Conservation (phyloP, 108 stramenopile species). For the Aurantiochytrium sp. region DNA sequence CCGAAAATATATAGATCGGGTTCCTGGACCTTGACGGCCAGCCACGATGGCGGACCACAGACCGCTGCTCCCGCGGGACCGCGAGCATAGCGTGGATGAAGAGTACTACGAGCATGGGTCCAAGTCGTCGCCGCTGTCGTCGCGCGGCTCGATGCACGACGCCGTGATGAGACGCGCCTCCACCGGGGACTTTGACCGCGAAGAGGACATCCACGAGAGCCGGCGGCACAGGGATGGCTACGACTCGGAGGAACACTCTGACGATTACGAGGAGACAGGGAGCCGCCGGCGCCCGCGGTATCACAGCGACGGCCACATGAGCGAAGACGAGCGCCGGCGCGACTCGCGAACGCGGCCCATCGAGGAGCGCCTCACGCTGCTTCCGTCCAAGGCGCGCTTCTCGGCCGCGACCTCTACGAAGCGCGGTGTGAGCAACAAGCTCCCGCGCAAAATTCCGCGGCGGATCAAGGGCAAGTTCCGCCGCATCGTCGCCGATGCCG, state of each 20-base stretch:
- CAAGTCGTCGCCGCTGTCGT: no score
- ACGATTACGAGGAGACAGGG: not conserved
- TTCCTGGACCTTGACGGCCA: not conserved
- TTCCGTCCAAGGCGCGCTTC: constrained; percentile 2
- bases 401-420: not conserved
- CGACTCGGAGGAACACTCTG: not conserved
- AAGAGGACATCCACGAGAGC: no score
- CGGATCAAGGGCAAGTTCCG: not conserved
- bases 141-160: no score
- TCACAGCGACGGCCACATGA: not conserved
- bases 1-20: no score
- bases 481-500: not conserved
- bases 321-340: not conserved
- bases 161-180: no score
- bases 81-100: not conserved
- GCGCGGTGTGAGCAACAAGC: constrained; percentile 9
- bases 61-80: not conserved
- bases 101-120: not conserved
- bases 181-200: no score
- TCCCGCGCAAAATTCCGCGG: constrained; percentile 16
- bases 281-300: not conserved
- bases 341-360: not conserved
- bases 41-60: not conserved
- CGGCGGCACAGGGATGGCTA: not conserved
- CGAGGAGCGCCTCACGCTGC: not conserved